phyloP scores from a whole-genome alignment of 2,329 filamentous ascomycete species.

The Celoporthe dispersa region DNA sequence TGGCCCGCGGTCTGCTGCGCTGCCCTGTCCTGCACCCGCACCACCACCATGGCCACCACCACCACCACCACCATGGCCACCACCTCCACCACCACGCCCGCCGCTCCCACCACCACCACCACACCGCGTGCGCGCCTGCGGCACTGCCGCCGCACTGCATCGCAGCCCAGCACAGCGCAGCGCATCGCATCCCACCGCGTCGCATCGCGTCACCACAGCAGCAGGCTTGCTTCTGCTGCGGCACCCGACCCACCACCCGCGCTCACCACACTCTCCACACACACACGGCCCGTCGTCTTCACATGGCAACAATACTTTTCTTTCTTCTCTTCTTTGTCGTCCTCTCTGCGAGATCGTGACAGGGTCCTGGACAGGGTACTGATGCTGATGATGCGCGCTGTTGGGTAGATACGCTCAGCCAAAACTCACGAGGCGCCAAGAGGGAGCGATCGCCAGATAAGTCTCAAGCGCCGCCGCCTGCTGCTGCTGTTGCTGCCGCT shows the following conservation, averaged over 20 bases:
- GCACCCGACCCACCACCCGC: not conserved
- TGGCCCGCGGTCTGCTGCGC: constrained; percentile 16
- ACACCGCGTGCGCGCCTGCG: not conserved
- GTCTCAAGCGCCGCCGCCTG: constrained; percentile 55
- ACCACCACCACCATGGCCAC: not conserved
- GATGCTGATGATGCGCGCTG: constrained; percentile 40
- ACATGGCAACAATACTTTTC: constrained; percentile 27
- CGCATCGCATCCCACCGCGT: constrained; percentile 21
- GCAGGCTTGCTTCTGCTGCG: constrained; percentile 1
- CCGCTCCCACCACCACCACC: constrained; percentile 11
- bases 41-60: constrained; percentile 18
- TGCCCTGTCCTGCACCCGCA: constrained; percentile 20
- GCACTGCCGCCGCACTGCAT: constrained; percentile 11
- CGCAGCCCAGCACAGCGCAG: constrained; percentile 15
- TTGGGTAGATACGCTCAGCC: constrained; percentile 54
- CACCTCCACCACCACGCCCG: constrained; percentile 4
- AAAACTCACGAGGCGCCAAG: constrained; percentile 72
- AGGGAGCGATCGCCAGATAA: constrained; percentile 76
- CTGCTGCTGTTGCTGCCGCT: not conserved
- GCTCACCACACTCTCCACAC: constrained; percentile 10
- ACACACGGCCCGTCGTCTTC: constrained; percentile 5
- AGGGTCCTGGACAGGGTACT: not conserved
- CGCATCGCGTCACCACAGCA: constrained; percentile 14
- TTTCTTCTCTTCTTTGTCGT: too few relatives aligned
- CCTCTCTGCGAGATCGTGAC: constrained; percentile 12